Evolutionary conservation across 1,139 yeast species (phyloP).

Genomic region (Diutina rugosa): DNA sequence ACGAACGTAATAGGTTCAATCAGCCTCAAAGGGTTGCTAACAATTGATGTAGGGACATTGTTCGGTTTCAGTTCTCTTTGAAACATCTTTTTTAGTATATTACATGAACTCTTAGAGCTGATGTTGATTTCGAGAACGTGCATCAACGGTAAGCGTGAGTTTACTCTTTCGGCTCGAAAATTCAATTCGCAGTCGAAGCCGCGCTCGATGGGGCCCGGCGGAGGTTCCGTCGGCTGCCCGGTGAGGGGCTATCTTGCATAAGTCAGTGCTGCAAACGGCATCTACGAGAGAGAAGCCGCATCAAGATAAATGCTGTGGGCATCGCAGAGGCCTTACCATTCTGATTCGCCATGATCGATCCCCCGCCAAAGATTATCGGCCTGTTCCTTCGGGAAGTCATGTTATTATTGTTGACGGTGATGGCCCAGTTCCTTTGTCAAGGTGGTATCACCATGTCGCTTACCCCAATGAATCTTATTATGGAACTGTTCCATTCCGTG

Average conservation of each 20-base stretch:
- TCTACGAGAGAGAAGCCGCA: neutral
- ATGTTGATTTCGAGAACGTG: too few relatives aligned
- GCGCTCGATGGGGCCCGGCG: neutral
- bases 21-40: too few relatives aligned
- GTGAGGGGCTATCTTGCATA: neutral
- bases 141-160: neutral
- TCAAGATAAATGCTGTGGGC: neutral
- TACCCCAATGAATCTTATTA: conserved; percentile 24
- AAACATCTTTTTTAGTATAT: too few relatives aligned
- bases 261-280: neutral
- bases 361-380: neutral
- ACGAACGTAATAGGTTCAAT: too few relatives aligned
- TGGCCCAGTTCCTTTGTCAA: conserved; percentile 24
- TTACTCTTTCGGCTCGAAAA: neutral
- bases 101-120: too few relatives aligned
- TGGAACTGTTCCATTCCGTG: conserved; percentile 14
- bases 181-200: neutral
- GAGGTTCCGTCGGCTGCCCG: neutral
- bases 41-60: too few relatives aligned
- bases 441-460: conserved; percentile 27
- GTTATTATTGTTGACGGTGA: neutral
- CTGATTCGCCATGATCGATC: neutral
- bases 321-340: neutral
- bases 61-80: too few relatives aligned
- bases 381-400: neutral